phyloP scores from a whole-genome alignment of 306 rosid genomes.

The Cucurbita ficifolia region DNA sequence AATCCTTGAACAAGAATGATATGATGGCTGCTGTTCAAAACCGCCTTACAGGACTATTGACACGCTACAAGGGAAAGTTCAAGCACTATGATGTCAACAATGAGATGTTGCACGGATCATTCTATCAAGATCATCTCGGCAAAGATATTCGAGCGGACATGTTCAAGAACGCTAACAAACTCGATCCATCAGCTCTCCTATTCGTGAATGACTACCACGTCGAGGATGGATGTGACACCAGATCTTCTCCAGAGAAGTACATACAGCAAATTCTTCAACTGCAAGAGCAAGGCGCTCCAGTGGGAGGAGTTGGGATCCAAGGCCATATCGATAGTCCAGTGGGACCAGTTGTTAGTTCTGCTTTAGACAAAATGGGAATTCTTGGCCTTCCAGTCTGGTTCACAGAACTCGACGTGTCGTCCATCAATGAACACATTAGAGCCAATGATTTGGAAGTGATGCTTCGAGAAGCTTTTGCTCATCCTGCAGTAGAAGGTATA shows the following conservation, averaged over 20 bases:
- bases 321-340: constrained; percentile 82
- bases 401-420: constrained; percentile 77
- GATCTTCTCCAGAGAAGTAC: constrained; percentile 69
- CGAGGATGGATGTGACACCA: constrained; percentile 65
- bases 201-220: constrained; percentile 76
- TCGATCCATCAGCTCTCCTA: constrained; percentile 52
- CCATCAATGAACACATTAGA: constrained; percentile 50
- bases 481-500: constrained; percentile 63
- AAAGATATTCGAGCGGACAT: constrained; percentile 59
- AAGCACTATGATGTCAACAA: constrained; percentile 81
- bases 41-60: constrained; percentile 46
- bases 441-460: constrained; percentile 87
- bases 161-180: constrained; percentile 63
- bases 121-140: constrained; percentile 59
- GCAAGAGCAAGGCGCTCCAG: constrained; percentile 66
- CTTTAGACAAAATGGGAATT: constrained; percentile 53
- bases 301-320: constrained; percentile 83
- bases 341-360: constrained; percentile 65
- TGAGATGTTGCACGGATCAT: constrained; percentile 86
- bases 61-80: constrained; percentile 72
- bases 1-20: constrained; percentile 41
- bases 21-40: constrained; percentile 53
- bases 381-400: constrained; percentile 84
- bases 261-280: constrained; percentile 51
- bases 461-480: constrained; percentile 61